Evolutionary conservation across 2,329 filamentous ascomycete genomes (phyloP), one percentile per base, ranked within the genome.

Genomic region (Davidsoniella neocaledoniae): DNA sequence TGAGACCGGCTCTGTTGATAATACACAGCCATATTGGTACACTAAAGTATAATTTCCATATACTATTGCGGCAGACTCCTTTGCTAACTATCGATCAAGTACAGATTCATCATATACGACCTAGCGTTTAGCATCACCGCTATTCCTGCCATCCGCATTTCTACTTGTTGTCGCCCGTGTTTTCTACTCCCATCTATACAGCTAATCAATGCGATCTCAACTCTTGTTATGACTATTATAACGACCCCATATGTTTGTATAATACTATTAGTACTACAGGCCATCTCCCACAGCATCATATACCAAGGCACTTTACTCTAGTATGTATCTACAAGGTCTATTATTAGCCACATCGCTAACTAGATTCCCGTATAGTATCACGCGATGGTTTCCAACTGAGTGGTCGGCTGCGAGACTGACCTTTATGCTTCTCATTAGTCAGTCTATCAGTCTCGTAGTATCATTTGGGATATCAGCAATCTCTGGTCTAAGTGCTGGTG

Each of bases 141-240:
- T 2, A 19, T 29, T 45, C 43, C 43, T 16, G 43, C 43, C 14
- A 33, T 45, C 6, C 26, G 14, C 17, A 45, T 45, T 16, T 25
- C 33, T 3, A 23, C 33, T 8, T 45, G n/a, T 6, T 45, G 43
- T 12, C 43, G 25, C 12, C 43, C 43, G 12, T 7, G 9, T 25
- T 33, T 45, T 33, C 25, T 45, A 7, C 25, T 45, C 17, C 43
- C 43, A 10, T 45, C 43, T 9, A 45, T 45, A 23, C 43, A 45
- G 7, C 43, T 45, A 1, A 26, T 45, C 25, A 45, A 33, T 19
- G 43, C 25, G 4, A 16, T 45, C n/a, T 43, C 21, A 25, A 43
- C 41, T 25, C 19, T 43, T 2, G 21, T 19, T 16, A 43, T 25
- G 19, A 19, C 26, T 25, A 23, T 43, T 8, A 43, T 43, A 12